Conservation (phyloP, 805 yeast species). For the Debaryomyces prosopidis region DNA sequence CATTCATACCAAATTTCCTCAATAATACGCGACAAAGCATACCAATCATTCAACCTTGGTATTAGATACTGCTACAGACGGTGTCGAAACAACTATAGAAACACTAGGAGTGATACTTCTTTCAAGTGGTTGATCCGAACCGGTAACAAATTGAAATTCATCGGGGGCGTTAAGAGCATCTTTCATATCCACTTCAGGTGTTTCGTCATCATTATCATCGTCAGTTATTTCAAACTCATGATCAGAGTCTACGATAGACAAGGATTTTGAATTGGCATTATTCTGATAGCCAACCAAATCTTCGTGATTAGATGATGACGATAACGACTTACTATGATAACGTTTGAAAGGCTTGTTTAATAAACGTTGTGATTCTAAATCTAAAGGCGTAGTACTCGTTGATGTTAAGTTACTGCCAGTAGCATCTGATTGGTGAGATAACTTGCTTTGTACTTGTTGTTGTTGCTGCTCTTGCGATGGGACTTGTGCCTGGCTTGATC, state of each 20-base stretch:
- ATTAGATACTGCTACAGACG: slow-evolving; percentile 3
- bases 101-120: slow-evolving; percentile 5
- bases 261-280: slow-evolving; percentile 28
- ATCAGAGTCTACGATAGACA: slow-evolving; percentile 48
- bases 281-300: slow-evolving; percentile 40
- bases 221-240: slow-evolving; percentile 36
- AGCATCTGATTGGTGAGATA: not conserved
- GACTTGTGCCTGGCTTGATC: not conserved
- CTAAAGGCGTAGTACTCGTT: slow-evolving; percentile 17
- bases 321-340: slow-evolving; percentile 36
- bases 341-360: slow-evolving; percentile 12
- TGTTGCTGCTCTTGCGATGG: slow-evolving; percentile 6
- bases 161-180: not conserved
- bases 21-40: not conserved
- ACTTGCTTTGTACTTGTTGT: not conserved
- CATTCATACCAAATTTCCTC: not conserved
- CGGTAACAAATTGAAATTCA: too few species aligned
- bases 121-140: not conserved
- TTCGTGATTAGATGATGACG: slow-evolving; percentile 29
- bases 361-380: slow-evolving; percentile 3
- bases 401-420: slow-evolving; percentile 5
- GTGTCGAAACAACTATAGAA: slow-evolving; percentile 11
- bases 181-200: slow-evolving; percentile 6
- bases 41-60: slow-evolving; percentile 1
- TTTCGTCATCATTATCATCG: slow-evolving; percentile 17